Base-by-base conservation (phyloP, 768 basidiomycete species). In the Boletellus ananas region DNA sequence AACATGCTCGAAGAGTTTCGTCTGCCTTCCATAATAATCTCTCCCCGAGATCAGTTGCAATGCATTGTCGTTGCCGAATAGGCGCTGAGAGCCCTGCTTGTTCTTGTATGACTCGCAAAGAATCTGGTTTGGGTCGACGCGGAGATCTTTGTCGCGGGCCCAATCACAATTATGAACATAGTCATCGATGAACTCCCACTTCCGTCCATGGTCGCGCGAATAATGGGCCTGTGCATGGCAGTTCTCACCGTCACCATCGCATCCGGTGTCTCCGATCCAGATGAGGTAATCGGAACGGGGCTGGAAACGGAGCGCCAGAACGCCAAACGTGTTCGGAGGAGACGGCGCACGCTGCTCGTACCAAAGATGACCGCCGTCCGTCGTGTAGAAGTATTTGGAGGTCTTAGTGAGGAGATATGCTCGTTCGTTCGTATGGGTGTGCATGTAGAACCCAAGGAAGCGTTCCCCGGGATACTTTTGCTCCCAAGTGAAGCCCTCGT, bases 151-250 rank as follows among this genome's bases (percentile, higher is more conserved):
- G 62, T 97, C 96, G 55, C 82, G 78, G 11, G 90, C 92, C 89
- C 95, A 99, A 11, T 87, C 86, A 62, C 96, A 99, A 52, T 90
- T 89, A 45, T 81, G 76, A 36, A 97, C 91, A 59, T 98, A 98
- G 35, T 77, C 77, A 52, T 96, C 96, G 33, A 98, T 74, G 36
- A 76, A 59, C 5, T 66, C 50, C 96, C 96, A 98, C 0, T 62
- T 65, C 17, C 85, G 74, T 0, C 95, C 95, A 60, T 97, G 80
- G 59, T 95, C 74, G 23, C 73, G 70, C 3, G 88, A 79, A 64
- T 89, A 94, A 51, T 78, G 78, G 0, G 93, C 85, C 55, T 85
- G 78, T 0, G 84, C 85, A 37, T 80, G 84, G 62, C 96, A 98
- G 27, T 74, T 79, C 25, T 68, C 67, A 36, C 54, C 60, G 21